phyloP scores from a whole-genome alignment of 768 basidiomycete genomes.

The Lanmaoa pseudosensibilis region DNA sequence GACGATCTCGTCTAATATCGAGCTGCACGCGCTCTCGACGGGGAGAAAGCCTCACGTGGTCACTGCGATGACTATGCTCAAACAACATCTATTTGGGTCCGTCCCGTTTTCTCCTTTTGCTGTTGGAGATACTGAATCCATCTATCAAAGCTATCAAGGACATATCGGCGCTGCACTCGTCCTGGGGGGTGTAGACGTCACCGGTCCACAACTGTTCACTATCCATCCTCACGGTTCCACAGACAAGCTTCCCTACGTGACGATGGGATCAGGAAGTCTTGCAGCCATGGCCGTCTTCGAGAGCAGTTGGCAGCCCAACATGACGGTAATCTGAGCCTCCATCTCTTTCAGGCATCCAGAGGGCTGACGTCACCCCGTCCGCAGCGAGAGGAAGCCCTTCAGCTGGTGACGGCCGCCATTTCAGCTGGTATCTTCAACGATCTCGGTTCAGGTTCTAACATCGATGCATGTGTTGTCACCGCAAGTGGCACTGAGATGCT shows the following conservation, averaged over 20 bases:
- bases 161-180: constrained; percentile 94
- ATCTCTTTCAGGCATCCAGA: neutral
- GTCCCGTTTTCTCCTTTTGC: constrained; percentile 16
- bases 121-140: neutral
- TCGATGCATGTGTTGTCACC: constrained; percentile 96
- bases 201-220: constrained; percentile 94
- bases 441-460: constrained; percentile 96
- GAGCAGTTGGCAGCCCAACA: constrained; percentile 73
- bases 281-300: constrained; percentile 99
- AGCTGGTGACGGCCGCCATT: constrained; percentile 82
- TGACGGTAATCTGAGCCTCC: constrained; percentile 57
- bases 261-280: constrained; percentile 95
- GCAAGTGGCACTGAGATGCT: constrained; percentile 86
- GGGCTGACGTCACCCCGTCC: constrained; percentile 6
- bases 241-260: constrained; percentile 97
- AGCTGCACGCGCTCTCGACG: constrained; percentile 86
- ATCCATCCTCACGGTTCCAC: constrained; percentile 96
- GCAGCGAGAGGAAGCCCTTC: constrained; percentile 79
- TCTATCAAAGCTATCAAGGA: constrained; percentile 74
- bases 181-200: constrained; percentile 92
- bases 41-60: constrained; percentile 92
- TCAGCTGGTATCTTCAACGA: constrained; percentile 99
- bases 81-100: constrained; percentile 92
- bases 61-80: constrained; percentile 98
- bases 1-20: constrained; percentile 94